These are phyloP conservation scores for Nyctanthes arbortristis DNA, from an alignment of 257 asterid species.

Conservation along the genomic window DNA sequence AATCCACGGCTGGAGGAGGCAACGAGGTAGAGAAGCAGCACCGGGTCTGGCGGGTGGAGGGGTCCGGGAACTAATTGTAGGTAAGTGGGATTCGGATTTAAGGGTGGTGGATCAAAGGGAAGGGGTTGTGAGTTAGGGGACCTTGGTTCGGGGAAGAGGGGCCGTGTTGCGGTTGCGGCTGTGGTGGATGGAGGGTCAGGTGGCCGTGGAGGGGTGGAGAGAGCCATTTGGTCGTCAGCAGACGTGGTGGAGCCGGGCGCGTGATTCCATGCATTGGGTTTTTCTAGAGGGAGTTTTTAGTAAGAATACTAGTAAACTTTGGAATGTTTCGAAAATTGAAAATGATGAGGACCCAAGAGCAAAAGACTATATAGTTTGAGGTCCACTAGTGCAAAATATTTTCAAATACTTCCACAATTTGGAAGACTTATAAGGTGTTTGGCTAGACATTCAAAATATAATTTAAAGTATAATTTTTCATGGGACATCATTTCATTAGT, in stretches of 20 bases:
- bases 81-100: constrained; percentile 58
- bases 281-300: constrained; percentile 16
- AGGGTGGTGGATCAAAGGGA: constrained; percentile 45
- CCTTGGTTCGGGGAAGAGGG: constrained; percentile 38
- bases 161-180: constrained; percentile 29
- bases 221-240: constrained; percentile 36
- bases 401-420: too few relatives aligned
- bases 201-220: constrained; percentile 62
- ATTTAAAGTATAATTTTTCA: too few relatives aligned
- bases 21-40: constrained; percentile 61
- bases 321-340: too few relatives aligned
- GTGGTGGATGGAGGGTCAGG: constrained; percentile 34
- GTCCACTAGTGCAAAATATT: too few relatives aligned
- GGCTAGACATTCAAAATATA: too few relatives aligned
- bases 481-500: too few relatives aligned
- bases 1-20: constrained; percentile 69
- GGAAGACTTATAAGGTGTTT: too few relatives aligned
- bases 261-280: constrained; percentile 15
- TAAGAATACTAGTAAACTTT: too few relatives aligned
- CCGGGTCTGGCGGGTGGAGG: constrained; percentile 41
- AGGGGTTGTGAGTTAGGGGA: constrained; percentile 35
- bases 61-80: constrained; percentile 55
- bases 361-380: too few relatives aligned
- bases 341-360: too few relatives aligned
- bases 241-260: constrained; percentile 35